Evolutionary conservation across 768 basidiomycete species (phyloP).

Genomic region (Hemileccinum rubropunctum): DNA sequence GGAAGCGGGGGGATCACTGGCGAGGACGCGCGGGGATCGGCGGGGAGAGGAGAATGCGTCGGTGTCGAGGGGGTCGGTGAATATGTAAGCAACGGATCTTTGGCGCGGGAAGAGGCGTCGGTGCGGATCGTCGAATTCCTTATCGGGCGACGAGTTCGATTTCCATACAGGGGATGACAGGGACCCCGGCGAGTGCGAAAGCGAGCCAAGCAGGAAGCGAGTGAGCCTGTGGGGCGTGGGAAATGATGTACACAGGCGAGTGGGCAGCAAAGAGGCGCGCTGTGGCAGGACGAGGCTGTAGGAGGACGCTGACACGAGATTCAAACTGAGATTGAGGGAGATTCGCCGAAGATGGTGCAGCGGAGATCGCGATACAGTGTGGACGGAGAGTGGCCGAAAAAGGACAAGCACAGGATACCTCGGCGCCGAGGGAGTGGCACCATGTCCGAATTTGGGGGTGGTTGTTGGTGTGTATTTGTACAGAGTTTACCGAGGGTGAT

Average conservation of each 20-base stretch:
- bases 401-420: conserved; percentile 31
- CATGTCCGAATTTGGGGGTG: conserved; percentile 19
- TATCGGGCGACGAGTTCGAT: conserved; percentile 18
- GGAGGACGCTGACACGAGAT: conserved; percentile 29
- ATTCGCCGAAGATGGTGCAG: conserved; percentile 34
- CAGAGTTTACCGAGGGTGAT: conserved; percentile 37
- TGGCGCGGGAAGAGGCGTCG: conserved; percentile 17
- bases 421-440: conserved; percentile 42
- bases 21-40: conserved; percentile 16
- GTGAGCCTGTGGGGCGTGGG: conserved; percentile 22
- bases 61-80: conserved; percentile 17
- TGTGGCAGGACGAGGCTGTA: conserved; percentile 21
- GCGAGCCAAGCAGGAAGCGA: conserved; percentile 28
- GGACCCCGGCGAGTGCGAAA: conserved; percentile 32
- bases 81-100: conserved; percentile 19
- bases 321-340: conserved; percentile 26
- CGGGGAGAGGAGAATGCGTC: conserved; percentile 2
- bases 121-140: conserved; percentile 32
- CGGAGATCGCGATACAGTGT: conserved; percentile 32
- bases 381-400: conserved; percentile 32
- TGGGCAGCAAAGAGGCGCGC: conserved; percentile 26
- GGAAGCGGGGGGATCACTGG: conserved; percentile 15
- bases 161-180: conserved; percentile 16
- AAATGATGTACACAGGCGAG: background rate
- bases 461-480: conserved; percentile 22